Base-by-base conservation (phyloP, 345 rosid genomes). In the Eucalyptus erythrocorys region DNA sequence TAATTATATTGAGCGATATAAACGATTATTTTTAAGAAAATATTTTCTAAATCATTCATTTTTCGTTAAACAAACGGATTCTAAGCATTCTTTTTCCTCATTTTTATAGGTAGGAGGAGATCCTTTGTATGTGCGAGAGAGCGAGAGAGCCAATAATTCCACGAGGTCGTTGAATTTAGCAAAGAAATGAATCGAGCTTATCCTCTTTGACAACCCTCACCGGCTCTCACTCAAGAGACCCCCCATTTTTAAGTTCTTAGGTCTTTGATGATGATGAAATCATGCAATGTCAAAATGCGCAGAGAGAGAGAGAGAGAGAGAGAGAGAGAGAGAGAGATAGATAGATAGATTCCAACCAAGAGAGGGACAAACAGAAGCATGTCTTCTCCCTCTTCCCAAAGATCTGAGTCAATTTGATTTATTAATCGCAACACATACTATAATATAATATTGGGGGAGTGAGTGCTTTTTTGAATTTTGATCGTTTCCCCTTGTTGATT, bases 301-400 rank as follows among this genome's bases (percentile, higher is more conserved):
- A 21, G 68, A 61, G 34, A 61, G 68, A 42, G 85, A 59, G 68
- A 49, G 50, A 48, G 50, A 26, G 11, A 21, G 68, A 61, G 34
- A 61, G 68, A 42, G 85, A 59, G 68, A 49, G 50, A 48, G 50
- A 48, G 50, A 48, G 50, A 49, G 51, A 49, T 22, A 43, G 85
- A 84, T 37, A 47, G 86, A 71, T 90, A 91, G 96, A 96, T 96
- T 96, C 98, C 94, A 93, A 91, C 86, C 92, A n/a, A 87, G 92
- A 92, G 91, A 90, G 92, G 87, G 97, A 97, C 99, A 96, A 96
- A 90, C 90, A 94, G 95, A 96, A 93, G 92, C 93, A 89, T 94
- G 92, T 59, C 89, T 91, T 90, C 85, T 88, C 86, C 86, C 87
- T 71, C 90, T 87, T 85, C 88, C 85, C 85, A 87, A 88, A 92